Conservation (phyloP, 495 filamentous ascomycete genomes). For the Penicillium ucsense region DNA sequence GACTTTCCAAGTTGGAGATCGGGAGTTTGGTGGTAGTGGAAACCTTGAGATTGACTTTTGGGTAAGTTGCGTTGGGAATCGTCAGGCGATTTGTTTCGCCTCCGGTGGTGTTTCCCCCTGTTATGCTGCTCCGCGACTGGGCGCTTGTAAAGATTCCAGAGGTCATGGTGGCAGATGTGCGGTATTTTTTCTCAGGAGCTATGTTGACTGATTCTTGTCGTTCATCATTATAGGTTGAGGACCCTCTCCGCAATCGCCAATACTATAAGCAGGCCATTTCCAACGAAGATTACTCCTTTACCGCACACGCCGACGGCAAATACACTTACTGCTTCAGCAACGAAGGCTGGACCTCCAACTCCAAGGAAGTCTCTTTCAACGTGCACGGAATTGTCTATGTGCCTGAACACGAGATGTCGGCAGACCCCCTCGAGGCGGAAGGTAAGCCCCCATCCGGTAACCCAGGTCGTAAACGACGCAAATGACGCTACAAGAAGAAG, state of each 20-base stretch:
- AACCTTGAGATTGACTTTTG: slow-evolving; percentile 97
- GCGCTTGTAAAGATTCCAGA: too few relatives aligned
- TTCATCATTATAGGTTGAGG: slow-evolving; percentile 53
- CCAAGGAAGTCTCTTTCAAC: slow-evolving; percentile 97
- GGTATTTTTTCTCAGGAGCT: too few relatives aligned
- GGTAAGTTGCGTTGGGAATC: slow-evolving; percentile 45
- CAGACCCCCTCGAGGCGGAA: slow-evolving; percentile 87
- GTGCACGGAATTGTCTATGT: slow-evolving; percentile 98
- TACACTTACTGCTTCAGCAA: slow-evolving; percentile 99
- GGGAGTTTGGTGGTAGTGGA: slow-evolving; percentile 89
- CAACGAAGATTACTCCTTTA: slow-evolving; percentile 89
- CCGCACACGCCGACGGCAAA: slow-evolving; percentile 73
- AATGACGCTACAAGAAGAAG: background rate
- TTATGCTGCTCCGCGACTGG: background rate
- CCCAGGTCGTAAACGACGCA: too few relatives aligned
- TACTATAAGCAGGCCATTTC: slow-evolving; percentile 69
- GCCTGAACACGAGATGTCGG: slow-evolving; percentile 69
- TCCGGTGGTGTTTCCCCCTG: background rate
- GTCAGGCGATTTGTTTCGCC: too few relatives aligned
- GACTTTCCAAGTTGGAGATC: slow-evolving; percentile 93
- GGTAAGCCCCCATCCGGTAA: slow-evolving; percentile 34
- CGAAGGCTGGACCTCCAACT: slow-evolving; percentile 83
- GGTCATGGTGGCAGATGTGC: too few relatives aligned
- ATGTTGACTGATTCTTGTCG: too few relatives aligned
- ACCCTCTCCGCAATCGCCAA: slow-evolving; percentile 63